phyloP scores from a whole-genome alignment of 208 protist genomes.

The Crithidia sp. region DNA sequence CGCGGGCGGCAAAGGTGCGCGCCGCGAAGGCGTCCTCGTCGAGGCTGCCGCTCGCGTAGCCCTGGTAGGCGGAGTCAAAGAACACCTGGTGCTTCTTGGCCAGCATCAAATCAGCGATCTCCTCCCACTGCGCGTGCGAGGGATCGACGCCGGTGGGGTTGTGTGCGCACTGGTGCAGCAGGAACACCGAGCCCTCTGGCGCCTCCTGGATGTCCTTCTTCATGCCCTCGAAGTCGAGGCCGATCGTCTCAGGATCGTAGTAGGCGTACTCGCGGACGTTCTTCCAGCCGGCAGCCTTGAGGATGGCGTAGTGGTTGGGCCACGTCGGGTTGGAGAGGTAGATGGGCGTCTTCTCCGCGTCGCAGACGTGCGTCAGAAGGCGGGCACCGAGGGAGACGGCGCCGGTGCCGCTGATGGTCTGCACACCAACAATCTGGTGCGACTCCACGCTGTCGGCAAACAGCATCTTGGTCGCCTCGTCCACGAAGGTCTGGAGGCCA shows the following conservation, averaged over 20 bases:
- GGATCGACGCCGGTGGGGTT: conserved; percentile 99
- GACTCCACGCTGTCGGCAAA: conserved; percentile 16
- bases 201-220: conserved; percentile 70
- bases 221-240: conserved; percentile 89
- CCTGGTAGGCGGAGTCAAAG: conserved; percentile 98
- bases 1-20: conserved; percentile 74
- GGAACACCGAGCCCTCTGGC: conserved; percentile 90
- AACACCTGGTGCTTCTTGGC: conserved; percentile 90
- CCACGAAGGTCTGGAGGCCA: conserved; percentile 87
- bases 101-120: conserved; percentile 89
- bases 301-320: conserved; percentile 84
- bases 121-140: conserved; percentile 94
- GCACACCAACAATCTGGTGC: conserved; percentile 68
- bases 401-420: conserved; percentile 93
- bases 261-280: conserved; percentile 81
- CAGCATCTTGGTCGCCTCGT: conserved; percentile 25
- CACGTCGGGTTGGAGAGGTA: conserved; percentile 91
- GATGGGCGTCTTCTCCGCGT: conserved; percentile 44
- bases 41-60: conserved; percentile 97
- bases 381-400: conserved; percentile 71
- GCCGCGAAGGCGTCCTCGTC: conserved; percentile 93
- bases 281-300: conserved; percentile 62
- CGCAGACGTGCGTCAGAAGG: conserved; percentile 56
- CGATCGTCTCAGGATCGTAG: conserved; percentile 63
- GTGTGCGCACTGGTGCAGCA: conserved; percentile 98